Evolutionary conservation across 169 alveolate genomes (phyloP), one percentile per base, ranked within the genome.

Genomic region (Cryptosporidium sp.): DNA sequence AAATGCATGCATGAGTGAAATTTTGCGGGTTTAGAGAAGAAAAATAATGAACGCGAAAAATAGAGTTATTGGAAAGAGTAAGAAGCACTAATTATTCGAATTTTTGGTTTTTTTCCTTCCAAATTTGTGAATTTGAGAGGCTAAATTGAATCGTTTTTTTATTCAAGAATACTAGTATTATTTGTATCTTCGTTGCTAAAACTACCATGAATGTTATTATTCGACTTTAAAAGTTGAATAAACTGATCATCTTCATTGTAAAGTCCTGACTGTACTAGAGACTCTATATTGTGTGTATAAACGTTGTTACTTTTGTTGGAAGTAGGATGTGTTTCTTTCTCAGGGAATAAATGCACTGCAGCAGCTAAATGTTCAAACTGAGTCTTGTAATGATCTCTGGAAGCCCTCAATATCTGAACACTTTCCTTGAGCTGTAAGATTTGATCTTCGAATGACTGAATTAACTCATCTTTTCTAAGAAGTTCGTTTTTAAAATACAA

Each of bases 211-310:
- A 21, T 23, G 23, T 26, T 33, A 37, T 37, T 21, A 39, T 26
- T 80, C n/a, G 56, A 31, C 23, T 42, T 80, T 39, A 80, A 42
- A 42, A 45, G 51, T 44, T 80, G 60, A 16, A 80, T 80, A 39
- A 80, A 65, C 70, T 80, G 65, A 6, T 80, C 89, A 12, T 80
- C 75, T 45, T 80, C 89, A 29, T 21, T 80, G 37, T 80, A 80
- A n/a, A 80, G 72, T 23, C 89, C 89, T 26, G 89, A 80, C 70
- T 65, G 56, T 2, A 80, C n/a, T 21, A 80, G 37, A 42, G 75
- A 37, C 42, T 80, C 75, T 2, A 80, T 6, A 21, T 80, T 51
- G 33, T 56, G 71, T 10, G 16, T 72, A 29, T 61, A 42, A 18
- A 37, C 16, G 45, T 60, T 26, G 18, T 26, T 51, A 75, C 5